Conservation (phyloP, 2,329 filamentous ascomycete species). For the Cordyceps fumosorosea region DNA sequence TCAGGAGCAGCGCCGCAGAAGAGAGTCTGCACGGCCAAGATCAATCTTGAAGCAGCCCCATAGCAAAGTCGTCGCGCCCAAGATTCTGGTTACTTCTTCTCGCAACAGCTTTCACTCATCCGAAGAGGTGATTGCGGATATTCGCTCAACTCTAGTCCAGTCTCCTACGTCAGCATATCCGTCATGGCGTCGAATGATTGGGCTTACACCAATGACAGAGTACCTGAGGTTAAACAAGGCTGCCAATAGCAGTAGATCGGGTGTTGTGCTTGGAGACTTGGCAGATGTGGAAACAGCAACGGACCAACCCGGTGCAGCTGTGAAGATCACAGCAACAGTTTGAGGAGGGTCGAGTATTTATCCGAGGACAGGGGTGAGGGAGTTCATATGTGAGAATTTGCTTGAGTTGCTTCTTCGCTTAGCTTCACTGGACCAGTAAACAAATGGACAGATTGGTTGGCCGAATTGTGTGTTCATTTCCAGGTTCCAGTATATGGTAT, state of each 20-base stretch:
- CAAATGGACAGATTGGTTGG: neutral
- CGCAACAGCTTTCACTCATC: neutral
- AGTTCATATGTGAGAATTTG: neutral
- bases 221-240: constrained; percentile 1
- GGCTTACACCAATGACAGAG: constrained; percentile 3
- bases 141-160: constrained; percentile 3
- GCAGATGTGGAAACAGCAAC: neutral
- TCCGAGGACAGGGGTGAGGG: neutral
- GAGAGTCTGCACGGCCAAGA: constrained; percentile 23
- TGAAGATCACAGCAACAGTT: neutral
- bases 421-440: neutral
- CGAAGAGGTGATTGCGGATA: neutral
- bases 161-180: neutral
- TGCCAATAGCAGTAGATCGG: neutral
- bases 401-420: constrained; percentile 8
- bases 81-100: neutral
- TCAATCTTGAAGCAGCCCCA: constrained; percentile 29
- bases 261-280: neutral
- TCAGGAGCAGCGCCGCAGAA: constrained; percentile 30
- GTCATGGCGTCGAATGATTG: neutral
- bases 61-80: neutral
- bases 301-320: neutral
- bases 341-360: neutral
- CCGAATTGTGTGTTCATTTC: constrained; percentile 2
- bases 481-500: neutral